Percentiles rank a stretch among this genome's conserved stretches.
These are phyloP conservation scores for Acanthochlamys bracteata DNA, from an alignment of 106 monocot genomes.

Conservation along the genomic window DNA sequence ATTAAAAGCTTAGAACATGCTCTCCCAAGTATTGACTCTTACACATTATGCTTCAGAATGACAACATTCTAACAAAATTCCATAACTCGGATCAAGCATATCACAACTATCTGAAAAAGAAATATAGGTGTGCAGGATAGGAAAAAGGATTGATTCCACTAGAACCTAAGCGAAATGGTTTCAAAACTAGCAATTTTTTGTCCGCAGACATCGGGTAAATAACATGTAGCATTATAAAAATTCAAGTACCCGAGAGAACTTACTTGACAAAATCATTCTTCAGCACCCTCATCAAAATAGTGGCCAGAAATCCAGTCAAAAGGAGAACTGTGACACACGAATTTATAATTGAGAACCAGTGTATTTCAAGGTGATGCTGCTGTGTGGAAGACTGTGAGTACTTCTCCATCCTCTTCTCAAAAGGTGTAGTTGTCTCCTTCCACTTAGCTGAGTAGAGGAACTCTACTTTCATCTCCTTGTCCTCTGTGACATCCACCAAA, in stretches of 20 bases:
- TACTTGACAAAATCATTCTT: constrained; percentile 49
- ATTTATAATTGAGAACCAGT: constrained; percentile 50
- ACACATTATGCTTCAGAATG: no score
- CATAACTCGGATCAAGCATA: no score
- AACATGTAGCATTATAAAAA: neutral
- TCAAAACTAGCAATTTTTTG: neutral
- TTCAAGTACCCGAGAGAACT: neutral
- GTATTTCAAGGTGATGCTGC: constrained; percentile 36
- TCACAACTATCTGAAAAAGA: no score
- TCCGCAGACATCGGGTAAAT: no score
- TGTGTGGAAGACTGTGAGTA: constrained; percentile 29
- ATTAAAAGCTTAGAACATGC: no score
- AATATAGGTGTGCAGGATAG: no score
- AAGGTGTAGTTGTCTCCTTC: constrained; percentile 31
- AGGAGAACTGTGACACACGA: constrained; percentile 39
- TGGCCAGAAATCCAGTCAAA: constrained; percentile 37
- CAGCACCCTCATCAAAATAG: constrained; percentile 39
- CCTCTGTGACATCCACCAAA: constrained; percentile 37
- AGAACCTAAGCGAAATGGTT: neutral
- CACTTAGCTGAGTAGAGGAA: constrained; percentile 38
- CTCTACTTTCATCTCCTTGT: constrained; percentile 32
- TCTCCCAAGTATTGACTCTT: no score
- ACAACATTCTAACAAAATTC: no score
- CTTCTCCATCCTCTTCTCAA: constrained; percentile 50
- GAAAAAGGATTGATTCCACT: no score